Conservation (phyloP, 345 rosid species). For the Citrus australasica region DNA sequence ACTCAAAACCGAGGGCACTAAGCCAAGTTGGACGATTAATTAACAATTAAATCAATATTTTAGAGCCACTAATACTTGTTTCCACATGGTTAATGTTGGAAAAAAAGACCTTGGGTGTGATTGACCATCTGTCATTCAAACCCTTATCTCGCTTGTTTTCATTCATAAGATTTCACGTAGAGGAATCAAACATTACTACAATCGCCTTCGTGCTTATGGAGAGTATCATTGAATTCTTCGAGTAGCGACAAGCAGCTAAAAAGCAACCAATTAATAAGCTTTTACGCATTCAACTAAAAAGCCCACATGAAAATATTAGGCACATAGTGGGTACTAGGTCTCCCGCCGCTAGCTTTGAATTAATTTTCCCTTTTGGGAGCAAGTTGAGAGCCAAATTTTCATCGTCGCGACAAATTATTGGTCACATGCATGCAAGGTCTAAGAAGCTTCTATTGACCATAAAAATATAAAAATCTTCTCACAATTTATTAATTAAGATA, state of each 20-base stretch:
- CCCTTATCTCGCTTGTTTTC: not conserved
- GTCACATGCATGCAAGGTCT: not conserved
- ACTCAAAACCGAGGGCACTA: constrained; percentile 29
- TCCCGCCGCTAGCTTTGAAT: not conserved
- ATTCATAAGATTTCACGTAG: not conserved
- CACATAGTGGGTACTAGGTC: too few relatives aligned
- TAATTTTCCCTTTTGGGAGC: not conserved
- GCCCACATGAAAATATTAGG: not conserved
- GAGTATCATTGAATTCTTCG: not conserved
- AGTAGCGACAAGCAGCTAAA: constrained; percentile 7
- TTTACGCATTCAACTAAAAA: not conserved
- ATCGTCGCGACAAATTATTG: constrained; percentile 11
- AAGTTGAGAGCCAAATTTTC: constrained; percentile 19
- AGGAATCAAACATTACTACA: not conserved
- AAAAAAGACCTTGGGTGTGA: not conserved
- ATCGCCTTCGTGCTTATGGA: not conserved
- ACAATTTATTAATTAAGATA: not conserved
- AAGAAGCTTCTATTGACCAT: not conserved
- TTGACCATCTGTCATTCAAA: constrained; percentile 9
- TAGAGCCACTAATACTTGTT: not conserved
- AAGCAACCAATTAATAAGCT: not conserved
- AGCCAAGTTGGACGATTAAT: constrained; percentile 16
- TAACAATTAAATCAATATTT: not conserved
- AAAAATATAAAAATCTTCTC: not conserved
- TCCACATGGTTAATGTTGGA: not conserved